Evolutionary conservation across 106 monocot genomes (phyloP).

Genomic region (Dioscorea zingiberensis): DNA sequence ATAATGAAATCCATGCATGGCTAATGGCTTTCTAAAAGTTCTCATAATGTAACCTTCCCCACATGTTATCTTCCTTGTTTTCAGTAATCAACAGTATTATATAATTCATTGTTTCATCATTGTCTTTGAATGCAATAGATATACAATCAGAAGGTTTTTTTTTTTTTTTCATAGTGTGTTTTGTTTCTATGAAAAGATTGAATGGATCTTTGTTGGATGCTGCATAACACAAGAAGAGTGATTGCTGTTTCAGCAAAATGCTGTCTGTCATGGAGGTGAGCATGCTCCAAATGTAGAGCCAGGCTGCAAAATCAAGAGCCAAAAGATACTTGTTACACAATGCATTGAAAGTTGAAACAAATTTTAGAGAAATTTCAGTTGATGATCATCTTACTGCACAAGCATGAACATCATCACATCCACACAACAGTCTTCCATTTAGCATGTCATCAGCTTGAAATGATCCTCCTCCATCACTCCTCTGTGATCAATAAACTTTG

Average conservation of each 20-base stretch:
- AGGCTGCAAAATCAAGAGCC: not conserved
- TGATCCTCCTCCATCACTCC: slow-evolving; percentile 64
- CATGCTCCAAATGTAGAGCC: slow-evolving; percentile 6
- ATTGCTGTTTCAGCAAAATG: too few species aligned
- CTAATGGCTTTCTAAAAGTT: not conserved
- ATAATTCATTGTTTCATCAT: not conserved
- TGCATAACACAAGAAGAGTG: too few species aligned
- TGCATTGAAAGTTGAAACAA: not conserved
- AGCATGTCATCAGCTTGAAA: slow-evolving; percentile 63
- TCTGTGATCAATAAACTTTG: slow-evolving; percentile 22
- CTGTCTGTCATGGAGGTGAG: not conserved
- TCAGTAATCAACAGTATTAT: not conserved
- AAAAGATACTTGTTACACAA: not conserved
- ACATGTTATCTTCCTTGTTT: not conserved
- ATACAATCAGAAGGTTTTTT: too few species aligned
- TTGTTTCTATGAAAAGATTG: too few species aligned
- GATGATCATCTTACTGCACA: slow-evolving; percentile 36
- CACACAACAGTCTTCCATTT: slow-evolving; percentile 68
- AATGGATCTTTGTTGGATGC: too few species aligned
- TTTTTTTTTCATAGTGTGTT: too few species aligned
- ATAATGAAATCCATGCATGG: not conserved
- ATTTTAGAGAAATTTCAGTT: not conserved
- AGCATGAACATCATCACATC: slow-evolving; percentile 54
- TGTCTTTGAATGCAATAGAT: too few species aligned
- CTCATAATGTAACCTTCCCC: not conserved